Evolutionary conservation across 2,329 filamentous ascomycete genomes (phyloP), one percentile per base, ranked within the genome.

Genomic region (Clarireedia paspali): DNA sequence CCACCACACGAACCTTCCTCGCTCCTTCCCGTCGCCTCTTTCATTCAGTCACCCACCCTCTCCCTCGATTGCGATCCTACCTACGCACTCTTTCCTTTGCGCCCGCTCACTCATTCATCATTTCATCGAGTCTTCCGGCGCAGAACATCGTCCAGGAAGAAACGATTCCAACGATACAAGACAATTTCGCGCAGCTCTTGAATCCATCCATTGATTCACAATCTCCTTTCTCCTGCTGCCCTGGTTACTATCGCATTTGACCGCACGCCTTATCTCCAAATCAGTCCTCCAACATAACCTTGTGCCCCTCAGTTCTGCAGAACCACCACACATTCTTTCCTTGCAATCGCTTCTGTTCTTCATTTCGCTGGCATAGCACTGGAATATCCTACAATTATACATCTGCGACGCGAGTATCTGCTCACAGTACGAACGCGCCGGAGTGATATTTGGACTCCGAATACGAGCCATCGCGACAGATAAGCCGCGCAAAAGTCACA

Each of bases 181-280:
- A 3, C 27, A 30, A 30, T 30, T 10, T 30, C 27, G 7, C 27
- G 27, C 10, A 10, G 7, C 27, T 7, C 27, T 30, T 30, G 27
- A 30, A 30, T 30, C 27, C 27, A 9, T 30, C 27, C 27, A 30
- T 1, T 10, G 7, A 30, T 30, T 30, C 6, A 30, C 27, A 9
- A 30, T 30, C 27, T 30, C 27, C 4, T 30, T 30, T 10, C 27
- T 30, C 27, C 27, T 30, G 27, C 27, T 30, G 27, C 27, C 27
- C 27, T 10, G 27, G 27, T 30, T 30, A 30, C 27, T 30, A 30
- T 30, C 27, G 27, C 27, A 30, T 30, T 10, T 30, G 44, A 48
- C 51, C 51, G 15, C 38, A 15, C 51, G 34, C 51, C 44, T n/a
- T 54, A 48, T 49, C 52, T 49, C 52, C 34, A 30, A 42, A 51